Percentiles rank a stretch among this genome's conserved stretches.
Evolutionary conservation across 176 grass and related monocot species (phyloP).

Genomic region (Aegilops longissima): DNA sequence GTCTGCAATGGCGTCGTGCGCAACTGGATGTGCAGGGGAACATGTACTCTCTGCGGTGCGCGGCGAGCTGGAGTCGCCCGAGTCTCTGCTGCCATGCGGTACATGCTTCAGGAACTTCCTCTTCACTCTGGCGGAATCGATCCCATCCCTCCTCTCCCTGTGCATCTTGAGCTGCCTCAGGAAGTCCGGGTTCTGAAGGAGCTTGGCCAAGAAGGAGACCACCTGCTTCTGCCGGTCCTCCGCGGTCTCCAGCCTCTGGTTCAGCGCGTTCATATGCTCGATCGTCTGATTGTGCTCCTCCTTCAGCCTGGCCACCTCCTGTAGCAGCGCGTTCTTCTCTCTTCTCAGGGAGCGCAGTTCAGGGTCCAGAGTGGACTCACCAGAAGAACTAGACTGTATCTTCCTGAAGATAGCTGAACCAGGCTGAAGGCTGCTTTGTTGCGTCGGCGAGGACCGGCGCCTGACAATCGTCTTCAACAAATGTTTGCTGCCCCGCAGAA

Average conservation of each 20-base stretch:
- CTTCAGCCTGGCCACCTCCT: constrained; percentile 65
- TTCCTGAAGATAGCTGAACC: constrained; percentile 12
- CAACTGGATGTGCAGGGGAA: not conserved
- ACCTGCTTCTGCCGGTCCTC: constrained; percentile 86
- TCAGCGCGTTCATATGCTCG: constrained; percentile 68
- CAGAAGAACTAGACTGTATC: constrained; percentile 37
- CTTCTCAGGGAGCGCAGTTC: constrained; percentile 58
- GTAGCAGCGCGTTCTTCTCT: constrained; percentile 53
- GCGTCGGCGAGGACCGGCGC: constrained; percentile 54
- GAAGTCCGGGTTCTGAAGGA: constrained; percentile 62
- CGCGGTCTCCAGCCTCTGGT: constrained; percentile 63
- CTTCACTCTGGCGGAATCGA: constrained; percentile 40
- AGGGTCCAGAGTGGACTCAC: constrained; percentile 52
- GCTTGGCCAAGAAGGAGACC: constrained; percentile 86
- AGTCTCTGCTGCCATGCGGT: constrained; percentile 20
- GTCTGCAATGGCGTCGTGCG: constrained; percentile 9
- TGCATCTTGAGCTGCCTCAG: constrained; percentile 56
- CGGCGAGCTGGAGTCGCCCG: constrained; percentile 45
- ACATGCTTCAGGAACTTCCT: constrained; percentile 79
- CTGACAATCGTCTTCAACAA: constrained; percentile 81
- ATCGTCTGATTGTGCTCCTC: constrained; percentile 65
- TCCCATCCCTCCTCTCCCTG: constrained; percentile 41
- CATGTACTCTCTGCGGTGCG: constrained; percentile 13
- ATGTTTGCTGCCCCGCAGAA: constrained; percentile 63
- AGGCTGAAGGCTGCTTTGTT: constrained; percentile 52